These are phyloP conservation scores for Aspergillus cavernicola DNA, from an alignment of 495 filamentous ascomycete species.

Conservation along the genomic window DNA sequence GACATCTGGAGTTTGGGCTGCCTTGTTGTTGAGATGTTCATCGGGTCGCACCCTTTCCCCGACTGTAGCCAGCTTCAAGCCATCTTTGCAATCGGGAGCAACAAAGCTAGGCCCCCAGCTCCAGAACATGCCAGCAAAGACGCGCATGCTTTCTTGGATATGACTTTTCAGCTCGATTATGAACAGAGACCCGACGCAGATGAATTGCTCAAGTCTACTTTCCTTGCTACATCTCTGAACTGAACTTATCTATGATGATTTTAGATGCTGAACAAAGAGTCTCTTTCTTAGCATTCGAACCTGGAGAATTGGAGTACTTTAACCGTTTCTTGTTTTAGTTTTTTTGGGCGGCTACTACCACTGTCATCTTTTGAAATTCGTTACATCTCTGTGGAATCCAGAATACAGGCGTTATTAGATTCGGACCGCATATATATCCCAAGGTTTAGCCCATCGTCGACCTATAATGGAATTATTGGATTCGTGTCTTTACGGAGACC, in stretches of 20 bases:
- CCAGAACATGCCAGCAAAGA: conserved; percentile 83
- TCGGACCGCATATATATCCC: conserved; percentile 7
- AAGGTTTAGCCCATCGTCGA: neutral
- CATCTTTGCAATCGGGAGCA: conserved; percentile 95
- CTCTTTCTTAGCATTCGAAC: neutral
- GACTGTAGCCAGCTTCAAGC: conserved; percentile 96
- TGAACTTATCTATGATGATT: conserved; percentile 20
- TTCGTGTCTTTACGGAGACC: neutral
- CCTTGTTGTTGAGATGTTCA: conserved; percentile 98
- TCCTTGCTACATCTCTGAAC: conserved; percentile 62
- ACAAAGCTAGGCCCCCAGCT: conserved; percentile 82
- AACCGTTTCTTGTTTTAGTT: too few relatives aligned
- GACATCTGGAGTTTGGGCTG: conserved; percentile 99
- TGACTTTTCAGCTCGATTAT: conserved; percentile 94
- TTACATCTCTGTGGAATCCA: neutral
- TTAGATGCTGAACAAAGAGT: neutral
- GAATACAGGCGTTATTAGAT: neutral
- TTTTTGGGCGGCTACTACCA: neutral
- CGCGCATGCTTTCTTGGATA: conserved; percentile 76
- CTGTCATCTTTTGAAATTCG: neutral
- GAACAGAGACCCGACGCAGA: conserved; percentile 88
- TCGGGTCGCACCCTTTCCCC: conserved; percentile 91
- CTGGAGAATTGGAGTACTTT: neutral
- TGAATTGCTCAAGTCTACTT: conserved; percentile 77
- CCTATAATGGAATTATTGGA: neutral